Base-by-base conservation (phyloP, 179 eudicot genomes). In the Carnegiea gigantea region DNA sequence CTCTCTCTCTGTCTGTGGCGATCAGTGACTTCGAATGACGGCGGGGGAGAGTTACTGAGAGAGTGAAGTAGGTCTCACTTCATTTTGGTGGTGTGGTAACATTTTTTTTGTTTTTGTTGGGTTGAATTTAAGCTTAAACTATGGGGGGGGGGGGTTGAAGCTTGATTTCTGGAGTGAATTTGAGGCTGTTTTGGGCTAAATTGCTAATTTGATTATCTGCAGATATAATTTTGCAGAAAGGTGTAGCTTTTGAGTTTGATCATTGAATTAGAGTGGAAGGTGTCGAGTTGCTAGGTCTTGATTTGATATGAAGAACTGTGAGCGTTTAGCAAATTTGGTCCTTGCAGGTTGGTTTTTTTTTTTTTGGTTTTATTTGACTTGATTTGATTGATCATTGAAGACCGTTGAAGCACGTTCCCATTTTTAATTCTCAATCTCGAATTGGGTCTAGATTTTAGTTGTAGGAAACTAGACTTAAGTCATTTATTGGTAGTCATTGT, bases 261-360 rank as follows among this genome's bases (percentile, higher is more conserved):
- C 10, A 6, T 36, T n/a, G 73, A 15, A 70, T 70, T 15, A 68
- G 73, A 15, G 43, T 70, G 23, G 73, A 26, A 26, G 71, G 15
- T 24, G 44, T 40, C 9, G 44, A 24, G 14, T 65, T 54, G 44
- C 36, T 0, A 9, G 70, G 75, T 43, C 15, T 48, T 57, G 62
- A 57, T 18, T 57, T 57, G 77, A 73, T 26, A 90, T 89, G 92
- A 90, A 83, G 91, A 90, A 84, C 72, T 74, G 79, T 36, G 92
- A 90, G 78, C 89, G 87, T 43, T 73, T 88, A 72, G 92, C 90
- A n/a, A 90, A 90, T 86, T 51, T 90, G 72, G 92, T 91, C 48
- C 87, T 90, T 53, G 92, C 90, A 88, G 92, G 92, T 90, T 79
- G 64, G 86, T 48, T 53, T n/a, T 9, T 70, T 7, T 26, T 79